Evolutionary conservation across 768 basidiomycete species (phyloP).

Genomic region (Filobasidium floriforme): DNA sequence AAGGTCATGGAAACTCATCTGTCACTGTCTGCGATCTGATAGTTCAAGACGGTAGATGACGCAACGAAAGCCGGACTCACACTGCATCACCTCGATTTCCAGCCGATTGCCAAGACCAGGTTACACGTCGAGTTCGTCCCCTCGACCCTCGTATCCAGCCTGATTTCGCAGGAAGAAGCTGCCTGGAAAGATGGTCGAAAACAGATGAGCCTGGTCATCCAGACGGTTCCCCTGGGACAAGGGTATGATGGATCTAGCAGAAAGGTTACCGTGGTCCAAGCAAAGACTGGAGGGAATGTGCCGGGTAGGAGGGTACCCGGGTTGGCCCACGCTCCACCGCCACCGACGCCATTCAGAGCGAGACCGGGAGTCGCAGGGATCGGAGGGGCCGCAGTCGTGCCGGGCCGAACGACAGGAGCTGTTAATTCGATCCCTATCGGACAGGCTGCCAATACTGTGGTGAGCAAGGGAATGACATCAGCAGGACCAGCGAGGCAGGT

Average conservation of each 20-base stretch:
- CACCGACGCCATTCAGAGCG: slow-evolving; percentile 9
- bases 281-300: slow-evolving; percentile 13
- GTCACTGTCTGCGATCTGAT: neutral
- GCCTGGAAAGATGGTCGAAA: slow-evolving; percentile 43
- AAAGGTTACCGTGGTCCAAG: slow-evolving; percentile 24
- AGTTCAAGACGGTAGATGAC: slow-evolving; percentile 15
- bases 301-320: neutral
- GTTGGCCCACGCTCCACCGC: slow-evolving; percentile 3
- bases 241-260: slow-evolving; percentile 21
- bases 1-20: neutral
- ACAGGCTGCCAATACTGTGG: neutral
- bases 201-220: slow-evolving; percentile 36
- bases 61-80: slow-evolving; percentile 17
- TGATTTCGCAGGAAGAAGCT: slow-evolving; percentile 39
- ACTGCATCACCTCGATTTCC: slow-evolving; percentile 25
- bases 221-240: slow-evolving; percentile 14
- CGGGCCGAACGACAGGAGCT: neutral
- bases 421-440: too few species aligned
- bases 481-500: neutral
- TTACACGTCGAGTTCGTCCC: slow-evolving; percentile 40
- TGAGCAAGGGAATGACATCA: neutral
- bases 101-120: slow-evolving; percentile 12
- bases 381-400: neutral
- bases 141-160: slow-evolving; percentile 26
- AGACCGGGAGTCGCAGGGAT: neutral